Percentiles rank a stretch among this genome's conserved stretches.
Evolutionary conservation across 192 early-diverging fungal species (phyloP).

Genomic region (Pilobolus umbonatus): DNA sequence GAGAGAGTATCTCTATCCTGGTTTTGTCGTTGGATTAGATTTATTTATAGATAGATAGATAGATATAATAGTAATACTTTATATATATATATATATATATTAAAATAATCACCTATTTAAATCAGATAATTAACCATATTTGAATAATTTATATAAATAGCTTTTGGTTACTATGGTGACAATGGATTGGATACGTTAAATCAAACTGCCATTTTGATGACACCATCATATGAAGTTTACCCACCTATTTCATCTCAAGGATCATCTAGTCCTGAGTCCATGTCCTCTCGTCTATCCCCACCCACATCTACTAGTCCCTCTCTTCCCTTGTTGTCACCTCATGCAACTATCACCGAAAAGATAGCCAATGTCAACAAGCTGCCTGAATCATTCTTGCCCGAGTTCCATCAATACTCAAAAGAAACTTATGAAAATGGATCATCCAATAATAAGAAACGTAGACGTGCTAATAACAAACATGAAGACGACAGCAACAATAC

Average conservation of each 20-base stretch:
- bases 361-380: constrained; percentile 35
- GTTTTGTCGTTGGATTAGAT: too few species aligned
- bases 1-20: not conserved
- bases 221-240: constrained; percentile 4
- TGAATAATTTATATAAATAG: too few species aligned
- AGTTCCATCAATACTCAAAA: constrained; percentile 36
- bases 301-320: constrained; percentile 10
- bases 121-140: too few species aligned
- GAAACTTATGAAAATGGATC: constrained; percentile 34
- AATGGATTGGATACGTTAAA: constrained; percentile 6
- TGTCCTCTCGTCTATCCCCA: constrained; percentile 24
- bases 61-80: too few species aligned
- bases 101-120: too few species aligned
- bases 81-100: too few species aligned
- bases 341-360: constrained; percentile 27
- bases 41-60: too few species aligned
- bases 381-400: constrained; percentile 31
- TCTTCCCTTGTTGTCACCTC: constrained; percentile 13
- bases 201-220: not conserved
- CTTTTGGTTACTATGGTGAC: constrained; percentile 21
- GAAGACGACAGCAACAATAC: too few species aligned
- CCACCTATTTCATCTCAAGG: constrained; percentile 13
- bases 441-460: constrained; percentile 24
- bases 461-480: constrained; percentile 9
- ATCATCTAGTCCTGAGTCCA: constrained; percentile 21